Conservation (phyloP, 805 yeast genomes). For the Yamadazyma takamatsuzukensis region DNA sequence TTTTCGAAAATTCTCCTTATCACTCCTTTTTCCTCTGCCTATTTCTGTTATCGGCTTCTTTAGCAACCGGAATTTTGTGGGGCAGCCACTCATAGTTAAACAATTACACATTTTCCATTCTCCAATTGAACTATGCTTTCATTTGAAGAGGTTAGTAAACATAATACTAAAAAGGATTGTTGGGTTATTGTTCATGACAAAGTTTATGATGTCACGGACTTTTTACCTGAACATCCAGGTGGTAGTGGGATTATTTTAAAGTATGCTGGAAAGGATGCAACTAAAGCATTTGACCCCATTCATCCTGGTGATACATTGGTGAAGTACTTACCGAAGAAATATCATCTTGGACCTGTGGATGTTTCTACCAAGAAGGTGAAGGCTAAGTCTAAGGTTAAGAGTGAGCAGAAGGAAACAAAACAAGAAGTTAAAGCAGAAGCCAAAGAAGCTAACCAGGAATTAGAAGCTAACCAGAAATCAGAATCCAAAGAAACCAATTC, state of each 20-base stretch:
- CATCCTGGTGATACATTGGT: slow-evolving; percentile 87
- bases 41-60: no score
- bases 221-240: slow-evolving; percentile 58
- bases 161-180: slow-evolving; percentile 58
- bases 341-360: slow-evolving; percentile 35
- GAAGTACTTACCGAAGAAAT: slow-evolving; percentile 51
- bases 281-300: slow-evolving; percentile 79
- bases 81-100: slow-evolving; percentile 3
- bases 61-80: slow-evolving; percentile 4
- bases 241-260: slow-evolving; percentile 53
- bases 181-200: slow-evolving; percentile 83
- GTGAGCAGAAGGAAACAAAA: not conserved
- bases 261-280: slow-evolving; percentile 55
- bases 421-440: not conserved
- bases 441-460: no score
- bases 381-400: slow-evolving; percentile 1
- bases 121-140: slow-evolving; percentile 12
- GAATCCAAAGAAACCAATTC: slow-evolving; percentile 1
- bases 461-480: slow-evolving; percentile 2
- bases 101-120: not conserved
- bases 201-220: slow-evolving; percentile 73
- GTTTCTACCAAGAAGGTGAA: slow-evolving; percentile 3
- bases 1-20: no score
- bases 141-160: slow-evolving; percentile 37
- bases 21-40: no score